Percentiles rank a stretch among this genome's conserved stretches.
phyloP scores from a whole-genome alignment of 495 filamentous ascomycete species.

The Aspergillus campestris region DNA sequence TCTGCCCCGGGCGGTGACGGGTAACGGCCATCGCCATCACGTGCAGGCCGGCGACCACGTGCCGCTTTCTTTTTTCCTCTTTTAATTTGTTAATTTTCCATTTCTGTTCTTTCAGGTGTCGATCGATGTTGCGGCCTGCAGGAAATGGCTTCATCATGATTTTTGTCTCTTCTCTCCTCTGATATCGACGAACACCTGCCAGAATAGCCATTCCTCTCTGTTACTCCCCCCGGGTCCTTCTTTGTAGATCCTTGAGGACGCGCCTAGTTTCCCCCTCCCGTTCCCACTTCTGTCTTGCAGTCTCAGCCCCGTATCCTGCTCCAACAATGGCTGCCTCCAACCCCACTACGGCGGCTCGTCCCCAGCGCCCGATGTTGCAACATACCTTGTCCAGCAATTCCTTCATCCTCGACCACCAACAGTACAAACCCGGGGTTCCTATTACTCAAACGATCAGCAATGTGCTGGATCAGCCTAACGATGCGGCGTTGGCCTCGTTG shows the following conservation, averaged over 20 bases:
- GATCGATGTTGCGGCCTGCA: too few species aligned
- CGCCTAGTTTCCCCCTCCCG: background rate
- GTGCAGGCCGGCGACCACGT: too few species aligned
- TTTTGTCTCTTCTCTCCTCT: too few species aligned
- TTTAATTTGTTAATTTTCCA: too few species aligned
- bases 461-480: slow-evolving; percentile 24
- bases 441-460: slow-evolving; percentile 35
- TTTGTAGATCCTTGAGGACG: background rate
- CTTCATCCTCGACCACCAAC: slow-evolving; percentile 64
- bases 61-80: too few species aligned
- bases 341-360: slow-evolving; percentile 16
- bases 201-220: too few species aligned
- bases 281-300: background rate
- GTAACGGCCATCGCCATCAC: too few species aligned
- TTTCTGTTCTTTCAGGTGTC: too few species aligned
- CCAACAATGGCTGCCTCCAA: slow-evolving; percentile 24
- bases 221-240: background rate
- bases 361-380: slow-evolving; percentile 32
- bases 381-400: slow-evolving; percentile 55
- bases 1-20: too few species aligned
- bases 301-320: background rate
- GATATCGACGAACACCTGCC: too few species aligned
- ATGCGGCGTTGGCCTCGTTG: slow-evolving; percentile 13
- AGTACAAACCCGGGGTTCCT: slow-evolving; percentile 54
- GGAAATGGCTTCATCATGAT: too few species aligned